These are phyloP conservation scores for Rhizophagus clarus DNA, from an alignment of 192 early-diverging fungal genomes.

Conservation along the genomic window DNA sequence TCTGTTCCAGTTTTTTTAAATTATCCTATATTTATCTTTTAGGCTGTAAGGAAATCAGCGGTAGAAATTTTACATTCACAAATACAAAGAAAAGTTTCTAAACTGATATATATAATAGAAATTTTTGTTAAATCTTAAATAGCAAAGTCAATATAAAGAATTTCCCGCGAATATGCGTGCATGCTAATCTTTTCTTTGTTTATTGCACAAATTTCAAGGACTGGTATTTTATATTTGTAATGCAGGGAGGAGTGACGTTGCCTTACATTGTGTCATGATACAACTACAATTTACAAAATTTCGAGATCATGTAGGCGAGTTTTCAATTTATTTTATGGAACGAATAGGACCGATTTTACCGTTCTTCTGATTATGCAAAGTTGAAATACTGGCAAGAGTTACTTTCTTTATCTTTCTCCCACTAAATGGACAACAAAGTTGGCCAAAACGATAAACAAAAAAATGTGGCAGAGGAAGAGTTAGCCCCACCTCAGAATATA, in stretches of 20 bases:
- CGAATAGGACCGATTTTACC: background rate
- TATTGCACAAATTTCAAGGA: background rate
- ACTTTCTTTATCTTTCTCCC: constrained; percentile 13
- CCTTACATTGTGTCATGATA: background rate
- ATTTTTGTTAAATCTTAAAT: no score
- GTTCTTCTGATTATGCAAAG: constrained; percentile 7
- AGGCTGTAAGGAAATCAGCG: no score
- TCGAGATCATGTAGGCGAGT: background rate
- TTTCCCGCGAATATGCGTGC: background rate
- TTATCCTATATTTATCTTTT: no score
- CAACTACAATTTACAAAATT: background rate
- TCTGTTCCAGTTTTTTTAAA: background rate
- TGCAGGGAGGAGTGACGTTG: background rate
- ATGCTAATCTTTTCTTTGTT: background rate
- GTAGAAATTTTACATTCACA: no score
- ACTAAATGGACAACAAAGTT: constrained; percentile 27
- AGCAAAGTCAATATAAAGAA: no score
- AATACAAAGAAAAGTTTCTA: no score
- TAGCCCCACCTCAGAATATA: background rate
- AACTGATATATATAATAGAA: background rate
- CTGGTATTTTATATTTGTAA: background rate
- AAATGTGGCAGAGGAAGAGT: constrained; percentile 9
- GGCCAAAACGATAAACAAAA: constrained; percentile 8
- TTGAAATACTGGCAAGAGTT: background rate
- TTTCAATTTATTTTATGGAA: constrained; percentile 9